A percentile compares a stretch with the other conserved stretches of the same genome.
phyloP scores from a whole-genome alignment of 305 asterid species.

The Solanum hybrid region DNA sequence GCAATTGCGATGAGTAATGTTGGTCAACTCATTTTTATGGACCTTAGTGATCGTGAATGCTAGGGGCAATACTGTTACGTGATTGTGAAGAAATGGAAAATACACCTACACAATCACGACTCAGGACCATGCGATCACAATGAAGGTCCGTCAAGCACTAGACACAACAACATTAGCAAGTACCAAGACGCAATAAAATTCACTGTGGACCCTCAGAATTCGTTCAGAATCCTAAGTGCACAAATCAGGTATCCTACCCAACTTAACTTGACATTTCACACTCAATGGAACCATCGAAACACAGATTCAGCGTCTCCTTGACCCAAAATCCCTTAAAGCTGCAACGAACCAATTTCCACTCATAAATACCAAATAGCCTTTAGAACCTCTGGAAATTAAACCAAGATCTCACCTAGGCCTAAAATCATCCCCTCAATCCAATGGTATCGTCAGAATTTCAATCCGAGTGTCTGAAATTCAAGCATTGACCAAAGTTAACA shows the following conservation, averaged over 20 bases:
- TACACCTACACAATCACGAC: neutral
- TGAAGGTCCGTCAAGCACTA: neutral
- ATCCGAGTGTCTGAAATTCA: neutral
- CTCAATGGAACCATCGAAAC: neutral
- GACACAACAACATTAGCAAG: neutral
- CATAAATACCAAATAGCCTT: neutral
- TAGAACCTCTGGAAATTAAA: neutral
- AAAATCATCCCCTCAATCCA: neutral
- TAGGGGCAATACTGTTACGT: neutral
- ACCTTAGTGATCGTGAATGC: neutral
- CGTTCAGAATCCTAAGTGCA: neutral
- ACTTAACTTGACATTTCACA: neutral
- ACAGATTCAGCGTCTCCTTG: neutral
- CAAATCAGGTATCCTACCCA: neutral
- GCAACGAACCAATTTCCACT: neutral
- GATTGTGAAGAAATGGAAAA: neutral
- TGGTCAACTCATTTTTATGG: neutral
- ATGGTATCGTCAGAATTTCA: too few relatives aligned
- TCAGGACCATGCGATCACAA: neutral
- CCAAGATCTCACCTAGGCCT: neutral
- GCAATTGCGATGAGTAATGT: too few relatives aligned
- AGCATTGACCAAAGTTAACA: too few relatives aligned
- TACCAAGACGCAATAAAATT: neutral
- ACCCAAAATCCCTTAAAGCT: neutral
- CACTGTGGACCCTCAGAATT: neutral